phyloP scores from a whole-genome alignment of 768 basidiomycete species.

The Hypsizygus marmoreus region DNA sequence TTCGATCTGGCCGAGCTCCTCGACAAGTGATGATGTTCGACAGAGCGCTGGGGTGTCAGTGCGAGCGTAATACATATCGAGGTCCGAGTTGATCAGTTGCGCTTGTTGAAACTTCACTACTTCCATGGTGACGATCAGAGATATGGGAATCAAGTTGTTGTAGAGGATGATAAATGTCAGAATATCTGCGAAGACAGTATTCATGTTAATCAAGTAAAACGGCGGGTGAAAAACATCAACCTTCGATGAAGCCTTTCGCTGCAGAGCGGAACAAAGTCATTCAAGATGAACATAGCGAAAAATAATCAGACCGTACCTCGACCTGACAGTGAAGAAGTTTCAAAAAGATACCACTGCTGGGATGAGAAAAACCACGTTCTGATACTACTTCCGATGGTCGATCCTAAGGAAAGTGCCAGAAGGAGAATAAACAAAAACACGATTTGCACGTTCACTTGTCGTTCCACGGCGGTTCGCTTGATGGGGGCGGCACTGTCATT shows the following conservation, averaged over 20 bases:
- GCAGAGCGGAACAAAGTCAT: slow-evolving; percentile 3
- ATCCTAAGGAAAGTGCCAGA: slow-evolving; percentile 84
- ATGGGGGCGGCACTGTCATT: slow-evolving; percentile 85
- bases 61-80: slow-evolving; percentile 96
- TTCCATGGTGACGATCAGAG: slow-evolving; percentile 99
- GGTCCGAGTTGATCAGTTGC: slow-evolving; percentile 93
- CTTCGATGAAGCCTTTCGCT: slow-evolving; percentile 86
- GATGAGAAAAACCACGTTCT: slow-evolving; percentile 86
- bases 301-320: slow-evolving; percentile 55
- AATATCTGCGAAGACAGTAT: slow-evolving; percentile 60
- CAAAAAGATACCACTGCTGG: slow-evolving; percentile 89
- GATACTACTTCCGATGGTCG: slow-evolving; percentile 90
- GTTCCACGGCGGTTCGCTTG: slow-evolving; percentile 94
- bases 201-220: slow-evolving; percentile 17
- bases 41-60: slow-evolving; percentile 98
- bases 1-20: slow-evolving; percentile 98
- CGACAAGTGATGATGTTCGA: slow-evolving; percentile 96
- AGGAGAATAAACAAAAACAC: slow-evolving; percentile 91
- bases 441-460: slow-evolving; percentile 95
- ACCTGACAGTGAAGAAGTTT: slow-evolving; percentile 57
- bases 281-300: slow-evolving; percentile 1
- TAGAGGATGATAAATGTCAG: slow-evolving; percentile 98
- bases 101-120: slow-evolving; percentile 99
- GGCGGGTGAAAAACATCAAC: slow-evolving; percentile 34
- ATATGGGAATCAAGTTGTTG: slow-evolving; percentile 99